Evolutionary conservation across 2,329 filamentous ascomycete genomes (phyloP).

Genomic region (Cercospora sp.): DNA sequence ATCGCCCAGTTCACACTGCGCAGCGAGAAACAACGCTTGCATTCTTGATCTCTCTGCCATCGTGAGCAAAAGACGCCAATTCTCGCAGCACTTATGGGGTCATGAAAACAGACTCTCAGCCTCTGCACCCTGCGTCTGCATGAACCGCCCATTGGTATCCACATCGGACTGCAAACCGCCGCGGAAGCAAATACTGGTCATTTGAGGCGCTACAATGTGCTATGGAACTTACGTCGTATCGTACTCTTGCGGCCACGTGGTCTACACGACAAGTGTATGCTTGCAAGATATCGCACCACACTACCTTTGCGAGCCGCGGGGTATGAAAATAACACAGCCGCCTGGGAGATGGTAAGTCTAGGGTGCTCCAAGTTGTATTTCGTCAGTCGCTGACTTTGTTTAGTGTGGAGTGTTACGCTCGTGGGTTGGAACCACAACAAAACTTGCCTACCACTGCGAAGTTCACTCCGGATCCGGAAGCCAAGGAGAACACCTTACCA

Average conservation of each 20-base stretch:
- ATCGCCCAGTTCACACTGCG: not conserved
- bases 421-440: conserved; percentile 22
- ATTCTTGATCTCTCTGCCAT: not conserved
- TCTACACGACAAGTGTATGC: conserved; percentile 23
- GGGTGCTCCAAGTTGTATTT: not conserved
- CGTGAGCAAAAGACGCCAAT: not conserved
- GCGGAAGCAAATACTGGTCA: not conserved
- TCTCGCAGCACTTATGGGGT: not conserved
- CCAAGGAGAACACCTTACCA: conserved; percentile 13
- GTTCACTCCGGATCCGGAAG: conserved; percentile 26
- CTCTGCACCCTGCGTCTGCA: conserved; percentile 8
- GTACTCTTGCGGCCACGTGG: conserved; percentile 29
- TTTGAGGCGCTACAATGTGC: conserved; percentile 21
- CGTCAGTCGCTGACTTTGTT: not conserved
- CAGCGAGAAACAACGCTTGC: not conserved
- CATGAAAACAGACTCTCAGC: not conserved
- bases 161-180: conserved; percentile 9
- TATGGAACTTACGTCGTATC: conserved; percentile 27
- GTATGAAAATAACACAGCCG: conserved; percentile 29
- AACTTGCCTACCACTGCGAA: conserved; percentile 24
- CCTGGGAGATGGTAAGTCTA: conserved; percentile 17
- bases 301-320: conserved; percentile 28
- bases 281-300: conserved; percentile 27
- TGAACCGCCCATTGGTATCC: not conserved
- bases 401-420: conserved; percentile 25